These are phyloP conservation scores for Cylindrotheca fusiformis DNA, from an alignment of 108 stramenopile species.

Conservation along the genomic window DNA sequence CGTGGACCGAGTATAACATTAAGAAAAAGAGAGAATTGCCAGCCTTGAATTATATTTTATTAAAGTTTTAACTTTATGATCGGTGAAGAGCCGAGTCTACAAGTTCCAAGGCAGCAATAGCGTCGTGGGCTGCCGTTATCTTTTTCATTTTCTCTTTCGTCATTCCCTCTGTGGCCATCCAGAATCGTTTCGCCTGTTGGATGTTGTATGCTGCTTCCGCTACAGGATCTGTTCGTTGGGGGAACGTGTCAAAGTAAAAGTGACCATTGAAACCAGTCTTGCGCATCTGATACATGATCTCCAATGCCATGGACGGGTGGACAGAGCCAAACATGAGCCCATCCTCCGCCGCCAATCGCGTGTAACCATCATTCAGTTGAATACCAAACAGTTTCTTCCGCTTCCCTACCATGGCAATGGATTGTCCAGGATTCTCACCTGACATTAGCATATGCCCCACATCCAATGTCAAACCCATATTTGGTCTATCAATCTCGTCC, in stretches of 20 bases:
- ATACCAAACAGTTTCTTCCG: conserved; percentile 76
- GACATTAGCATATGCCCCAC: conserved; percentile 88
- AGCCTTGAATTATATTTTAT: no score
- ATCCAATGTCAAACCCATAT: conserved; percentile 87
- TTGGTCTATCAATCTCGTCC: conserved; percentile 68
- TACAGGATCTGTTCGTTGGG: conserved; percentile 80
- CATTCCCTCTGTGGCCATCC: conserved; percentile 52
- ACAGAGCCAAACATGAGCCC: conserved; percentile 88
- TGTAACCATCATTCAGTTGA: conserved; percentile 84
- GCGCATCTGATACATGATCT: conserved; percentile 78
- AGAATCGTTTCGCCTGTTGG: conserved; percentile 63
- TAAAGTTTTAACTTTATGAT: no score
- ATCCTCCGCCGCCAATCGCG: conserved; percentile 83
- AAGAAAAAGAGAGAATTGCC: no score
- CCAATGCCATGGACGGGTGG: conserved; percentile 78
- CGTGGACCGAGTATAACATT: no score
- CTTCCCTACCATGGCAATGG: conserved; percentile 72
- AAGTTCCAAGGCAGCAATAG: conserved; percentile 61
- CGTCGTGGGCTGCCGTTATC: conserved; percentile 66
- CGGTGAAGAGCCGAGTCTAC: conserved; percentile 49
- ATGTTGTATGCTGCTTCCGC: conserved; percentile 85
- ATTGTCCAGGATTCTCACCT: conserved; percentile 83
- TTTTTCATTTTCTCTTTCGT: conserved; percentile 25
- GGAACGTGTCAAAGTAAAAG: conserved; percentile 90
- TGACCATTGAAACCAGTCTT: conserved; percentile 66